These are phyloP conservation scores for Tetracentron sinense DNA, from an alignment of 164 flowering plant genomes.

Conservation along the genomic window DNA sequence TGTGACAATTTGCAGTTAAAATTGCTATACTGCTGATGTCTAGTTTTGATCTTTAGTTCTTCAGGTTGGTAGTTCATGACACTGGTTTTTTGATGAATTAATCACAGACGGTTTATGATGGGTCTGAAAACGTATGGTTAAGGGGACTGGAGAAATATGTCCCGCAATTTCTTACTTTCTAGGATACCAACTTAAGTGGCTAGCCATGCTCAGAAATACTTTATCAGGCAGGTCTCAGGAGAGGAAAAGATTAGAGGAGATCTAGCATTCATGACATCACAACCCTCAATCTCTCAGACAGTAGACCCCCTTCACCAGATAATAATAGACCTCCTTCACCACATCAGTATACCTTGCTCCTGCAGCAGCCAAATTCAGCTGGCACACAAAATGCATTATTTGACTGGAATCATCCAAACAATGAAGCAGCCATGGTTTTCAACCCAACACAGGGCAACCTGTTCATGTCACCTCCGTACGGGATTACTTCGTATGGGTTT, in stretches of 20 bases:
- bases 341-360: slow-evolving; percentile 24
- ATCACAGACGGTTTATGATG: slow-evolving; percentile 48
- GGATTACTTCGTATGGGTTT: slow-evolving; percentile 36
- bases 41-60: no score
- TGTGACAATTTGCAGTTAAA: no score
- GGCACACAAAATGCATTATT: slow-evolving; percentile 29
- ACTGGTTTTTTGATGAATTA: no score
- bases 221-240: slow-evolving; percentile 57
- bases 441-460: slow-evolving; percentile 30
- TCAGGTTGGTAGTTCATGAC: no score
- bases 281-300: slow-evolving; percentile 40
- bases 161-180: slow-evolving; percentile 47
- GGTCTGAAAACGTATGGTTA: slow-evolving; percentile 64
- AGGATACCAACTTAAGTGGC: slow-evolving; percentile 73
- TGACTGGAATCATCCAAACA: slow-evolving; percentile 46
- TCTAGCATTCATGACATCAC: slow-evolving; percentile 74
- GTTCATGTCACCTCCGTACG: slow-evolving; percentile 37
- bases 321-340: slow-evolving; percentile 25
- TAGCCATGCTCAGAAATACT: slow-evolving; percentile 72
- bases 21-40: no score
- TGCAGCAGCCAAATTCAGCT: slow-evolving; percentile 28
- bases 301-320: slow-evolving; percentile 40
- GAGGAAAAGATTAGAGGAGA: slow-evolving; percentile 67
- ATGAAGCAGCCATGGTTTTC: slow-evolving; percentile 39
- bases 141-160: slow-evolving; percentile 71